Percentiles rank a stretch among this genome's conserved stretches.
phyloP scores from a whole-genome alignment of 768 basidiomycete species.

The Serendipita sp. region DNA sequence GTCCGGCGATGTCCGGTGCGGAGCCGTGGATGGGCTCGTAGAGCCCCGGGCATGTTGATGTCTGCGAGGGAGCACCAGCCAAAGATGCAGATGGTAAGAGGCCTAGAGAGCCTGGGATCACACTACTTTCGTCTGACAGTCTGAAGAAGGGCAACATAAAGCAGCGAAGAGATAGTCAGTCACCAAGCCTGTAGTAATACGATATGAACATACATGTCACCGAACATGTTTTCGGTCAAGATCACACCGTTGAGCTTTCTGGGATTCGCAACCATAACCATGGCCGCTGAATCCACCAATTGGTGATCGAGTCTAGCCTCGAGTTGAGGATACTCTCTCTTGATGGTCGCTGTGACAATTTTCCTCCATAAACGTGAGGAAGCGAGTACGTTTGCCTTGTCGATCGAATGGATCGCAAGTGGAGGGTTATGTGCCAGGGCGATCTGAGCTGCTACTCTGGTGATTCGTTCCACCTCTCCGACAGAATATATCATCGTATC shows the following conservation, averaged over 20 bases:
- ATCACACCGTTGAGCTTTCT: constrained; percentile 89
- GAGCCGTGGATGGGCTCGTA: constrained; percentile 98
- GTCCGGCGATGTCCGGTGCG: constrained; percentile 89
- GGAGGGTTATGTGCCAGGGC: constrained; percentile 73
- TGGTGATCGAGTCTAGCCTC: constrained; percentile 58
- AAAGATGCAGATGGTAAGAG: constrained; percentile 93
- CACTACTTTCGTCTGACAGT: constrained; percentile 92
- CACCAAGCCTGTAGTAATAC: no score
- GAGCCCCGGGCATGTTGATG: constrained; percentile 45
- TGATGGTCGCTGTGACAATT: constrained; percentile 72
- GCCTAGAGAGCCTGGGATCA: constrained; percentile 95
- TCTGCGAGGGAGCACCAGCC: constrained; percentile 59
- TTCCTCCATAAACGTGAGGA: constrained; percentile 89
- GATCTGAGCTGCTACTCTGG: constrained; percentile 87
- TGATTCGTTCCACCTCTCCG: constrained; percentile 82
- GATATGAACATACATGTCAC: constrained; percentile 95
- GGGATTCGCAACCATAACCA: constrained; percentile 84
- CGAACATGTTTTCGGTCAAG: constrained; percentile 90
- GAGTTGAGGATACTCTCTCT: constrained; percentile 77
- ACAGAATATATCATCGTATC: constrained; percentile 92
- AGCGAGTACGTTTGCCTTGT: constrained; percentile 98
- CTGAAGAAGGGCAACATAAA: no score
- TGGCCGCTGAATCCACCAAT: constrained; percentile 89
- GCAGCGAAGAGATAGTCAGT: no score
- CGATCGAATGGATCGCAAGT: constrained; percentile 78